Percentiles rank a stretch among this genome's conserved stretches.
phyloP scores from a whole-genome alignment of 1,284 basidiomycete genomes.

The Mycosarcoma mackinlayi region DNA sequence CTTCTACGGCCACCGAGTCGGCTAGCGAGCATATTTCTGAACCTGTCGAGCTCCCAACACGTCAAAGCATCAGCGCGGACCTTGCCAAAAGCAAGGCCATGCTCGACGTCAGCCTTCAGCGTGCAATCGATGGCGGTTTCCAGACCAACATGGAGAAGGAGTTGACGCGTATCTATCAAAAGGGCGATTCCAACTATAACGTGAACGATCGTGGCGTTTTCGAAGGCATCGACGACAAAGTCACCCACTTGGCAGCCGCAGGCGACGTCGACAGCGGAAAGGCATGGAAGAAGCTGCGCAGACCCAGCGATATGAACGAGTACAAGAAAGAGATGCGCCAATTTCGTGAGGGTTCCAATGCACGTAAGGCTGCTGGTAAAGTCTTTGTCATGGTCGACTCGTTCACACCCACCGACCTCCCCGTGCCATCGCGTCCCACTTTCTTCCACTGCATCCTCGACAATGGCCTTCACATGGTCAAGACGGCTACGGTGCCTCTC shows the following conservation, averaged over 20 bases:
- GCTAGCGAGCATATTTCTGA: constrained; percentile 20
- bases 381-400: constrained; percentile 81
- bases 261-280: constrained; percentile 83
- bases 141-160: constrained; percentile 57
- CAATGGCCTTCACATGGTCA: constrained; percentile 96
- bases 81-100: constrained; percentile 52
- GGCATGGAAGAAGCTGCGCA: constrained; percentile 86
- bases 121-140: constrained; percentile 56
- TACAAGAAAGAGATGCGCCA: constrained; percentile 88
- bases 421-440: constrained; percentile 72
- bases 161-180: constrained; percentile 57
- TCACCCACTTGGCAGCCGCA: constrained; percentile 77
- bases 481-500: constrained; percentile 82
- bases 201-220: constrained; percentile 63
- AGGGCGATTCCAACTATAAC: constrained; percentile 71
- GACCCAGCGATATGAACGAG: constrained; percentile 95
- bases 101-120: constrained; percentile 56
- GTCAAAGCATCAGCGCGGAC: constrained; percentile 53
- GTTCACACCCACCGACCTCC: constrained; percentile 59
- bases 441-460: constrained; percentile 88
- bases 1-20: constrained; percentile 8
- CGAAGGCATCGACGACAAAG: constrained; percentile 66
- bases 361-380: constrained; percentile 84
- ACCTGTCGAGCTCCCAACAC: constrained; percentile 40
- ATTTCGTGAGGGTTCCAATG: constrained; percentile 79